Evolutionary conservation across 2,329 filamentous ascomycete species (phyloP).

Genomic region (Bertia moriformis): DNA sequence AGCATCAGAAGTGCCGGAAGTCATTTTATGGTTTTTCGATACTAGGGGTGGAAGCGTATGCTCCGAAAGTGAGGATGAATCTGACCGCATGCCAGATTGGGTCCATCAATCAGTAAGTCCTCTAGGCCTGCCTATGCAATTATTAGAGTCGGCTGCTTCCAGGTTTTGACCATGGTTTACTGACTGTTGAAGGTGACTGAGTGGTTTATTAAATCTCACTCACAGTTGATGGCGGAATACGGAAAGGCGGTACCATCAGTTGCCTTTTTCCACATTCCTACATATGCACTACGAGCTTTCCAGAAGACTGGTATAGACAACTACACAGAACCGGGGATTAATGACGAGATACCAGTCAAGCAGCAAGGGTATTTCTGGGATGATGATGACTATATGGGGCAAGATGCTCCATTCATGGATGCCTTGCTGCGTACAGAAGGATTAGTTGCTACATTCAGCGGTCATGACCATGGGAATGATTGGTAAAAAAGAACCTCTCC

Average conservation of each 20-base stretch:
- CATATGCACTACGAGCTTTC: neutral
- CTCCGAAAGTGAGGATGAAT: too few relatives aligned
- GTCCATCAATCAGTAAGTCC: too few relatives aligned
- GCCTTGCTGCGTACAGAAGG: conserved; percentile 25
- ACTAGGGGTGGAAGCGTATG: neutral
- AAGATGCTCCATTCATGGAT: conserved; percentile 23
- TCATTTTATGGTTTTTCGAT: neutral
- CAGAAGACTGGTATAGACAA: neutral
- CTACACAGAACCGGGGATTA: neutral
- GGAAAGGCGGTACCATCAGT: neutral
- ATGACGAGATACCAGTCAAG: neutral
- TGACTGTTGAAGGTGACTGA: too few relatives aligned
- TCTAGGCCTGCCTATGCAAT: too few relatives aligned
- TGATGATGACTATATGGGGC: neutral
- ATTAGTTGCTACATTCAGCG: conserved; percentile 25
- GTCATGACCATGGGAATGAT: conserved; percentile 29
- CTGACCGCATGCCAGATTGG: too few relatives aligned
- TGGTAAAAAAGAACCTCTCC: too few relatives aligned
- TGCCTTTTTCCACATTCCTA: neutral
- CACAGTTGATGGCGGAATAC: neutral
- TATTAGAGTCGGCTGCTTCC: too few relatives aligned
- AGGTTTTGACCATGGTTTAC: too few relatives aligned
- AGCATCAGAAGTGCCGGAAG: neutral
- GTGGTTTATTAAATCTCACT: neutral
- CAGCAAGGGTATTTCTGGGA: neutral